Conservation (phyloP, 2,329 filamentous ascomycete genomes). For the Chrysoporthe puriensis region DNA sequence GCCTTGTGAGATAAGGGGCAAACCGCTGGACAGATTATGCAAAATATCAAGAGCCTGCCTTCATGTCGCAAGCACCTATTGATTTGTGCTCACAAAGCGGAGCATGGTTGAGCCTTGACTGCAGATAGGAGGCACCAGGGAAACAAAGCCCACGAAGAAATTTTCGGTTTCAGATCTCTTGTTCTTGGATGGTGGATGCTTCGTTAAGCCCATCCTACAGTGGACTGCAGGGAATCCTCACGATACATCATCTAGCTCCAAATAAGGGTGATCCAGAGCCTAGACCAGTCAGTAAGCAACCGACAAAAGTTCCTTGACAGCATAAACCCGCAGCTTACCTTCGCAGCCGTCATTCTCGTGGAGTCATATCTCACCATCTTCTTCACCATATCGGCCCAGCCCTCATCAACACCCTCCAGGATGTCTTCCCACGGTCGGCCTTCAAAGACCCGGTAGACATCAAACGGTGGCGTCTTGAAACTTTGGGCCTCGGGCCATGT, state of each 20-base stretch:
- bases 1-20: neutral
- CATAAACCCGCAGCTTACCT: slow-evolving; percentile 46
- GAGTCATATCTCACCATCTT: slow-evolving; percentile 75
- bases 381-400: slow-evolving; percentile 67
- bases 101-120: neutral
- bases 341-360: slow-evolving; percentile 66
- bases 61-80: neutral
- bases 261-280: slow-evolving; percentile 7
- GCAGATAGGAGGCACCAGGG: neutral
- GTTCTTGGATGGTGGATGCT: neutral
- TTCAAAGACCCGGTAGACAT: slow-evolving; percentile 81
- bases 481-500: slow-evolving; percentile 79
- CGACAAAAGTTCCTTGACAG: neutral
- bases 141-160: neutral
- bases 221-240: neutral
- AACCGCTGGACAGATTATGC: neutral
- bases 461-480: slow-evolving; percentile 80
- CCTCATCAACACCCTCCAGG: slow-evolving; percentile 61
- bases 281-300: neutral
- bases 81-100: neutral
- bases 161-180: neutral
- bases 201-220: neutral
- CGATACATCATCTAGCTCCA: neutral
- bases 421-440: slow-evolving; percentile 70
- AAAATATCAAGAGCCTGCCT: neutral